Percentiles rank a stretch among this genome's conserved stretches.
Conservation (phyloP, 1,139 yeast genomes). For the Suhomyces coccinellae region DNA sequence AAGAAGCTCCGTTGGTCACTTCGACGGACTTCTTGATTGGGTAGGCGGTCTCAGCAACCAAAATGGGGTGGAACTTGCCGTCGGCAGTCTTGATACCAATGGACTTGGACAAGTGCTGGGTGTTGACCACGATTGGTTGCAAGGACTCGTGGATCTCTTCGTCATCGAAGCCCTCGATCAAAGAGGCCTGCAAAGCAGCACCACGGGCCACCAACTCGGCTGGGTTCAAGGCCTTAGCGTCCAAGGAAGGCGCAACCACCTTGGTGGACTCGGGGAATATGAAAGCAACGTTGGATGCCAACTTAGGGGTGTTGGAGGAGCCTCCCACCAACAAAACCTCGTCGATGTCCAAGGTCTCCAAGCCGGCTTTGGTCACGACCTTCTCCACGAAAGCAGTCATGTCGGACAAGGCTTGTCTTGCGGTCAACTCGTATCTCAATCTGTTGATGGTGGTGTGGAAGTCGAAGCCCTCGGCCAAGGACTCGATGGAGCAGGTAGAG, state of each 20-base stretch:
- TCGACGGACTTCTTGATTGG: constrained; percentile 82
- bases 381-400: constrained; percentile 76
- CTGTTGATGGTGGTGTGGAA: constrained; percentile 92
- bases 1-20: constrained; percentile 60
- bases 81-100: constrained; percentile 80
- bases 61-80: constrained; percentile 71
- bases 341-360: constrained; percentile 83
- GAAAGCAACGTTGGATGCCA: constrained; percentile 70
- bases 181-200: constrained; percentile 94
- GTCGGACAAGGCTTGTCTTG: constrained; percentile 73
- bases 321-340: constrained; percentile 96
- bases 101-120: constrained; percentile 82
- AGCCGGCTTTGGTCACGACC: constrained; percentile 76
- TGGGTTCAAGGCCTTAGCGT: constrained; percentile 80
- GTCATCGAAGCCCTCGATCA: constrained; percentile 79
- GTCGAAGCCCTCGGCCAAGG: constrained; percentile 91
- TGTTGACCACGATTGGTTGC: constrained; percentile 83
- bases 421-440: constrained; percentile 87
- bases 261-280: constrained; percentile 81
- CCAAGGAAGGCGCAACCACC: constrained; percentile 75
- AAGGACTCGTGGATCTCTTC: constrained; percentile 84
- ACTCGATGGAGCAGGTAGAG: constrained; percentile 91
- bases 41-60: constrained; percentile 84
- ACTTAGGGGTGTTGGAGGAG: constrained; percentile 86
- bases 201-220: constrained; percentile 91